Conservation (phyloP, 75 land plant genomes). For the Selaginella moellendorffii region DNA sequence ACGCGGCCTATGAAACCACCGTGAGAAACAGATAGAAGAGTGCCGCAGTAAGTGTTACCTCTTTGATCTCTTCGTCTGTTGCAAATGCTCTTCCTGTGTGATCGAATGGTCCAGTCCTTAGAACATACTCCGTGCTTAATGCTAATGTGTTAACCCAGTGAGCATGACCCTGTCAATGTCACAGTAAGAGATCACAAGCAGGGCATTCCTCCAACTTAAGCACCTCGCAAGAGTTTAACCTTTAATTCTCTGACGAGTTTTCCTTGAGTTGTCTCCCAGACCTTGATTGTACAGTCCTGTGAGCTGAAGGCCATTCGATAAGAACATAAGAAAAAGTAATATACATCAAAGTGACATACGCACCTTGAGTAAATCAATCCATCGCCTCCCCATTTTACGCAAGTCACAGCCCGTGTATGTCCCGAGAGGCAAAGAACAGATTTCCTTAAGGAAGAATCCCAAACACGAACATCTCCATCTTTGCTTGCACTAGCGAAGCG, state of each 20-base stretch:
- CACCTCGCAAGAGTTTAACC: slow-evolving; percentile 26
- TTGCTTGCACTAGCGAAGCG: slow-evolving; percentile 96
- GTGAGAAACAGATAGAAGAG: too few species aligned
- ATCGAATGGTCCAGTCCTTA: slow-evolving; percentile 89
- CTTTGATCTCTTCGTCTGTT: slow-evolving; percentile 76
- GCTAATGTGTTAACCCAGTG: slow-evolving; percentile 98
- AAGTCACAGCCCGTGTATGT: slow-evolving; percentile 89
- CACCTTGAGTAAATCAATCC: slow-evolving; percentile 91
- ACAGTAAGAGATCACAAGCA: neutral
- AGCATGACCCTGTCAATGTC: slow-evolving; percentile 69
- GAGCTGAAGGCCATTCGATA: slow-evolving; percentile 27
- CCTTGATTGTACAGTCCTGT: slow-evolving; percentile 96
- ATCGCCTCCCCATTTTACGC: slow-evolving; percentile 98
- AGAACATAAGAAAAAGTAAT: neutral
- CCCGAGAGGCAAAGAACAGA: slow-evolving; percentile 64
- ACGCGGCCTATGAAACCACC: too few species aligned
- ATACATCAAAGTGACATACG: neutral
- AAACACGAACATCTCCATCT: slow-evolving; percentile 96
- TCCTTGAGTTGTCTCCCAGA: slow-evolving; percentile 89
- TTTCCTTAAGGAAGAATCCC: slow-evolving; percentile 57
- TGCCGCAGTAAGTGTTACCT: too few species aligned
- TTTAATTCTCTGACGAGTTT: slow-evolving; percentile 85
- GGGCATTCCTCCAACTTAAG: too few species aligned
- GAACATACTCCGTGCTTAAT: slow-evolving; percentile 83
- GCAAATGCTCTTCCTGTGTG: slow-evolving; percentile 60